Evolutionary conservation across 495 filamentous ascomycete genomes (phyloP).

Genomic region (Neurospora sp.): DNA sequence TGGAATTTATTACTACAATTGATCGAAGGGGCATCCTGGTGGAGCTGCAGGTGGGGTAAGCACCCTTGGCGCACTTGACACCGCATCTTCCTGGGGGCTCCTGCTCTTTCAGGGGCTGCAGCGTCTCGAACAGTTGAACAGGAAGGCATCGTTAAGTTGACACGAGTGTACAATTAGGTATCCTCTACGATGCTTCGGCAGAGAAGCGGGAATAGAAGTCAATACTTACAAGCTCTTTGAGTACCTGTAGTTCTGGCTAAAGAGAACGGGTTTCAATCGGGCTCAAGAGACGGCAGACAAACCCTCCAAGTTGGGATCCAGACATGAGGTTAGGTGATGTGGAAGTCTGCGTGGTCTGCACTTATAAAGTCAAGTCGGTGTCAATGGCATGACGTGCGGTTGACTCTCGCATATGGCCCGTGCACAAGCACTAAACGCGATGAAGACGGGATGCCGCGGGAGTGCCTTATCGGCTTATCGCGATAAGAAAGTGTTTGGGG

Average conservation of each 20-base stretch:
- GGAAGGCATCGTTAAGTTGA: neutral
- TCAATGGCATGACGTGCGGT: neutral
- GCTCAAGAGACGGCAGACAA: neutral
- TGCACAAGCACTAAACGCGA: neutral
- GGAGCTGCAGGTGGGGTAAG: neutral
- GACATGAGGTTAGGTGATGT: neutral
- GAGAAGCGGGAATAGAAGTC: neutral
- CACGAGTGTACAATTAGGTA: neutral
- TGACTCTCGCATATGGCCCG: neutral
- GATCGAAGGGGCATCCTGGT: neutral
- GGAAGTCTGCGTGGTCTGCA: neutral
- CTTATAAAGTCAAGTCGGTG: neutral
- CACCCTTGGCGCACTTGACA: neutral
- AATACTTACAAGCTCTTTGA: neutral
- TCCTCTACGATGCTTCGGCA: neutral
- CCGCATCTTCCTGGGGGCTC: neutral
- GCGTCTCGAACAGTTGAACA: neutral
- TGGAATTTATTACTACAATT: neutral
- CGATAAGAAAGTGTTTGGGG: constrained; percentile 6
- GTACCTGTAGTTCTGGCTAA: neutral
- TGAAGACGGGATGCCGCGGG: neutral
- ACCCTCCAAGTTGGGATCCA: neutral
- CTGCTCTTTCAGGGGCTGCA: neutral
- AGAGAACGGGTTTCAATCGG: neutral
- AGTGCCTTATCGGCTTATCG: constrained; percentile 5